These are phyloP conservation scores for Flaveria ramosissima DNA, from an alignment of 129 eudicot genomes.

Conservation along the genomic window DNA sequence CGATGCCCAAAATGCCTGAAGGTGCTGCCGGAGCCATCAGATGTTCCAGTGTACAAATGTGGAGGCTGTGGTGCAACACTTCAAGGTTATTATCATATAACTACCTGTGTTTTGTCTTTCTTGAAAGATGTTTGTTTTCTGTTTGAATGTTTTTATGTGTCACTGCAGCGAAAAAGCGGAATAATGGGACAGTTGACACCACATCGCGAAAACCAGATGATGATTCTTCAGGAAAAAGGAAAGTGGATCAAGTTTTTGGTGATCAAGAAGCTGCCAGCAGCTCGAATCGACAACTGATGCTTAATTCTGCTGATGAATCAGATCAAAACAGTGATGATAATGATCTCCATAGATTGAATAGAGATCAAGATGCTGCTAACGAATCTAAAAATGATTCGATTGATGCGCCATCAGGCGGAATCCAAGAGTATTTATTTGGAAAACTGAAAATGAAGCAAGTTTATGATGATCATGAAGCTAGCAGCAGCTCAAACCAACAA, in stretches of 20 bases:
- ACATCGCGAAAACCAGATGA: conserved; percentile 20
- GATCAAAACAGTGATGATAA: conserved; percentile 19
- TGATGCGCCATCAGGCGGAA: conserved; percentile 12
- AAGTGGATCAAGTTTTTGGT: conserved; percentile 32
- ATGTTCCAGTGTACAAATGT: conserved; percentile 56
- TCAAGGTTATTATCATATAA: conserved; percentile 44
- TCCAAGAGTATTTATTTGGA: conserved; percentile 23
- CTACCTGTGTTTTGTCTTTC: not conserved
- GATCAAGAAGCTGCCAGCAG: conserved; percentile 38
- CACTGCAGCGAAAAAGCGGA: conserved; percentile 57
- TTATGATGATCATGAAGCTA: conserved; percentile 29
- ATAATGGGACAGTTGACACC: conserved; percentile 20
- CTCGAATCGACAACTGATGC: conserved; percentile 29
- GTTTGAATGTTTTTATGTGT: not conserved
- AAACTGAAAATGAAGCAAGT: conserved; percentile 30
- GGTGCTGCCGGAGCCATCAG: conserved; percentile 55
- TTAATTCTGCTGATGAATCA: conserved; percentile 20
- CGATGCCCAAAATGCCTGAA: conserved; percentile 66
- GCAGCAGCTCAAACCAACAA: conserved; percentile 39
- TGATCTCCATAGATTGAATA: conserved; percentile 10
- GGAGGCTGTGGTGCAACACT: conserved; percentile 67
- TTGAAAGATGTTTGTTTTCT: not conserved
- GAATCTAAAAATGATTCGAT: conserved; percentile 18
- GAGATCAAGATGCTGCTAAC: conserved; percentile 43
- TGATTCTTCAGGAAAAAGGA: conserved; percentile 25